These are phyloP conservation scores for Aspergillus heteromorphus DNA, from an alignment of 495 filamentous ascomycete genomes.

Conservation along the genomic window DNA sequence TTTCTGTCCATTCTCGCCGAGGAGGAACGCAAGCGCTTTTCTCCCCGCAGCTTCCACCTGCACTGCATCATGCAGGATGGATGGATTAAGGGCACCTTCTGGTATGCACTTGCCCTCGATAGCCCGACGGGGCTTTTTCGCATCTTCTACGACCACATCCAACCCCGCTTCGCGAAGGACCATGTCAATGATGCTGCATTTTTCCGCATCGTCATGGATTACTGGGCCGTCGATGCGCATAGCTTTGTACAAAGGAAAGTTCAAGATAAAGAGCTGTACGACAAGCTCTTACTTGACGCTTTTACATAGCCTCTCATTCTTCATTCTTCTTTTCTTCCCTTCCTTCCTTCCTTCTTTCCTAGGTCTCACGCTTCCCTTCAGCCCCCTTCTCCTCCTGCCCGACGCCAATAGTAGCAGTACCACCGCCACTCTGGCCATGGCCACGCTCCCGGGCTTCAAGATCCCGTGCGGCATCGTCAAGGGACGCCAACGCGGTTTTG, in stretches of 20 bases:
- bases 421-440: neutral
- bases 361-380: neutral
- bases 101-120: constrained; percentile 21
- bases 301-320: neutral
- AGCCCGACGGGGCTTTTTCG: constrained; percentile 16
- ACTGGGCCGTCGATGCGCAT: neutral
- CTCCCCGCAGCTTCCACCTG: neutral
- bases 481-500: neutral
- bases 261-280: constrained; percentile 2
- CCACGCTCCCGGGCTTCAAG: neutral
- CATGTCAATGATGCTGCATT: constrained; percentile 4
- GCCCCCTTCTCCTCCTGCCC: neutral
- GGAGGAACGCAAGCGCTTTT: neutral
- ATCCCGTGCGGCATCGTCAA: neutral
- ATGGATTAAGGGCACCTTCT: constrained; percentile 11
- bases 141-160: constrained; percentile 25
- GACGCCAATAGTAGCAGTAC: neutral
- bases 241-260: constrained; percentile 3
- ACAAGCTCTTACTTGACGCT: neutral
- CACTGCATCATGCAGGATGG: constrained; percentile 6
- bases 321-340: too few species aligned
- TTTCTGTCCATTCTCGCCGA: constrained; percentile 11
- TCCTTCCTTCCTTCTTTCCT: too few species aligned
- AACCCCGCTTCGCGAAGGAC: constrained; percentile 16
- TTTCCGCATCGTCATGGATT: neutral